Conservation (phyloP, 768 basidiomycete species). For the Paxillus rubicundulus region DNA sequence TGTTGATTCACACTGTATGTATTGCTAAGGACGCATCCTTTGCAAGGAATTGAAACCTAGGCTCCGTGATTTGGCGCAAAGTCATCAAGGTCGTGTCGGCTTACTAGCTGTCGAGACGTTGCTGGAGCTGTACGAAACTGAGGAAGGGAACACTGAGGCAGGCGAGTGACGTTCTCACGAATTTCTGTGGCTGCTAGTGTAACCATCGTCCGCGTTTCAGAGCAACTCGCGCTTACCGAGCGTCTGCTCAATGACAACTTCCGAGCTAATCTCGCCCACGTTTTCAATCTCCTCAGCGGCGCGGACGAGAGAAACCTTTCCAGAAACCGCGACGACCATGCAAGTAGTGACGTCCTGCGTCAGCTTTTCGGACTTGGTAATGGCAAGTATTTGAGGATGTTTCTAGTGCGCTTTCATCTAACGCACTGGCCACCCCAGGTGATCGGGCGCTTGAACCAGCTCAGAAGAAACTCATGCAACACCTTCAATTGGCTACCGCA, state of each 20-base stretch:
- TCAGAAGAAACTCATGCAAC: slow-evolving; percentile 8
- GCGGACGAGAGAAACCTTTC: not conserved
- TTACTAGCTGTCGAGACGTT: slow-evolving; percentile 21
- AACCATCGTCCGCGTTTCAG: not conserved
- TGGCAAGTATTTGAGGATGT: not conserved
- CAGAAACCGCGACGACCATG: not conserved
- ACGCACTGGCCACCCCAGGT: not conserved
- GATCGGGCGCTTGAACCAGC: slow-evolving; percentile 2
- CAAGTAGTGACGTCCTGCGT: not conserved
- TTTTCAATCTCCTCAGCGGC: not conserved
- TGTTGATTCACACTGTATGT: not conserved
- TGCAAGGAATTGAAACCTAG: slow-evolving; percentile 5
- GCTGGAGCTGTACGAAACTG: slow-evolving; percentile 11
- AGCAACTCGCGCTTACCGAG: not conserved
- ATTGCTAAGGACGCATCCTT: not conserved
- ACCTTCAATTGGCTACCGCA: slow-evolving; percentile 6
- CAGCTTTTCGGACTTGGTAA: slow-evolving; percentile 1
- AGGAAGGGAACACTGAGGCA: slow-evolving; percentile 1
- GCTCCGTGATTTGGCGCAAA: slow-evolving; percentile 12
- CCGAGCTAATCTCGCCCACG: not conserved
- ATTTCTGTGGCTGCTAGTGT: not conserved
- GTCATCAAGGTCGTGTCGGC: slow-evolving; percentile 12
- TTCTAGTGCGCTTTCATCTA: not conserved
- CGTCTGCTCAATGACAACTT: not conserved
- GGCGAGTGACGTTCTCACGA: slow-evolving; percentile 1